phyloP scores from a whole-genome alignment of 2,329 filamentous ascomycete genomes.

The Cercospora sojina region DNA sequence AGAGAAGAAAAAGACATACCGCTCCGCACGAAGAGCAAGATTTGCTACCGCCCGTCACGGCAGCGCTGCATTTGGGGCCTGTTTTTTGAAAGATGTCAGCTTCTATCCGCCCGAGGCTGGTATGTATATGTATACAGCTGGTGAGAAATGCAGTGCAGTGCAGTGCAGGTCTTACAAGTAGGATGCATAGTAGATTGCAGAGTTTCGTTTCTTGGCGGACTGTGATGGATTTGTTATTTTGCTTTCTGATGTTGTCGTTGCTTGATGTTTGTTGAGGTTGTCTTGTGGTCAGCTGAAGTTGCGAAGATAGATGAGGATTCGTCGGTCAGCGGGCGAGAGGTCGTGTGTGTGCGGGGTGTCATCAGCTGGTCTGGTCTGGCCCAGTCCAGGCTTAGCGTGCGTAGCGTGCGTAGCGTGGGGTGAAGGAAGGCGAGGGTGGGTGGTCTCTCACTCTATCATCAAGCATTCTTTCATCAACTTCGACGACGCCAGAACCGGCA shows the following conservation, averaged over 20 bases:
- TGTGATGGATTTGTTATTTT: not conserved
- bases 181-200: too few species aligned
- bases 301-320: not conserved
- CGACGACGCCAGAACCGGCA: too few species aligned
- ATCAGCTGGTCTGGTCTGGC: not conserved
- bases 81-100: too few species aligned
- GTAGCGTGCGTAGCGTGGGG: not conserved
- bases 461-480: too few species aligned
- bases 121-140: too few species aligned
- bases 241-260: not conserved
- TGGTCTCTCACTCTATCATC: too few species aligned
- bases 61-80: conserved; percentile 38
- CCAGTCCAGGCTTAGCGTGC: not conserved
- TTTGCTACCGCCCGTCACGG: conserved; percentile 33
- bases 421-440: not conserved
- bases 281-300: not conserved
- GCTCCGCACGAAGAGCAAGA: conserved; percentile 37
- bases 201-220: too few species aligned
- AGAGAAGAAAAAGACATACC: conserved; percentile 30
- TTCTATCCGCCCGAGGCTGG: too few species aligned
- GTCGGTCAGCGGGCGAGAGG: not conserved
- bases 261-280: not conserved
- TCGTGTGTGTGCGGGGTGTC: not conserved
- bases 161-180: conserved; percentile 24
- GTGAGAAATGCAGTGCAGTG: too few species aligned